phyloP scores from a whole-genome alignment of 2,329 filamentous ascomycete genomes.

The Paecilomyces sp. region DNA sequence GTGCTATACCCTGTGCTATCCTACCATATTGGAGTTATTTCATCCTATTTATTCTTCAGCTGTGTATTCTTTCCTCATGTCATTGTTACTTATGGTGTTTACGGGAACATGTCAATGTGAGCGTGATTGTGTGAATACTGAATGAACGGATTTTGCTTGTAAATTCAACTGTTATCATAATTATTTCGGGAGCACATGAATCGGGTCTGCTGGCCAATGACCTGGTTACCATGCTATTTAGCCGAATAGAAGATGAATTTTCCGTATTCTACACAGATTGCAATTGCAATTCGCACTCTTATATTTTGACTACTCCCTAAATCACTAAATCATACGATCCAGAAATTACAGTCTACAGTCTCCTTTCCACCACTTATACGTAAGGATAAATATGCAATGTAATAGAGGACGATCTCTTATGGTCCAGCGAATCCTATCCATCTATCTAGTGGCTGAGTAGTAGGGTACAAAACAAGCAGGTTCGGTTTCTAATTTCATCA shows the following conservation, averaged over 20 bases:
- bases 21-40: slow-evolving; percentile 1
- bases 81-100: background rate
- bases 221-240: background rate
- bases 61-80: background rate
- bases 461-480: no score
- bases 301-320: no score
- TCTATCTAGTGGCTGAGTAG: no score
- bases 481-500: no score
- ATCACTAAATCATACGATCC: no score
- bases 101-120: background rate
- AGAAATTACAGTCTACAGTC: no score
- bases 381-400: no score
- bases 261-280: background rate
- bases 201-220: background rate
- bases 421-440: no score
- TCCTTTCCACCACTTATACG: no score
- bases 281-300: no score
- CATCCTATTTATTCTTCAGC: background rate
- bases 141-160: background rate
- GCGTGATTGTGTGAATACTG: background rate
- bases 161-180: background rate
- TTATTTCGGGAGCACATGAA: background rate
- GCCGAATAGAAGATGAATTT: background rate
- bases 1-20: background rate
- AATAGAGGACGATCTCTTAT: no score